Conservation (phyloP, 225 moss, liverwort and hornwort genomes). For the Physcomitrellopsis africana region DNA sequence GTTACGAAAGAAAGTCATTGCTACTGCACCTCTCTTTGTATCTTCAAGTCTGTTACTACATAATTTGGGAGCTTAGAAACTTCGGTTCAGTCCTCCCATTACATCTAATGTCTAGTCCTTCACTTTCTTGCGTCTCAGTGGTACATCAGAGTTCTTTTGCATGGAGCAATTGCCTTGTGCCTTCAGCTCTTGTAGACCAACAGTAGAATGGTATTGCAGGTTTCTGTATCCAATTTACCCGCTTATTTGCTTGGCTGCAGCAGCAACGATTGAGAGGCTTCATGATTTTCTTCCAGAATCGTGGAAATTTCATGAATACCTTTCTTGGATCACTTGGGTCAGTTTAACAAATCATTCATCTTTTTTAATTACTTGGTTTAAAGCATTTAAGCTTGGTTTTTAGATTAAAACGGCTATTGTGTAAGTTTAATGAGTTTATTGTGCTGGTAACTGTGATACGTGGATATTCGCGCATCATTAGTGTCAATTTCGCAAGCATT, state of each 20-base stretch:
- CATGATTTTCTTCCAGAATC: slow-evolving; percentile 75
- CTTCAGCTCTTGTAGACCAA: slow-evolving; percentile 26
- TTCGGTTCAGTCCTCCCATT: not conserved
- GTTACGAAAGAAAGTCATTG: not conserved
- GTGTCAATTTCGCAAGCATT: not conserved
- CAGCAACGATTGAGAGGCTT: slow-evolving; percentile 77
- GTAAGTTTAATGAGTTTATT: too few species aligned
- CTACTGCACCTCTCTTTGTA: not conserved
- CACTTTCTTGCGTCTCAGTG: not conserved
- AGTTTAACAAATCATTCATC: slow-evolving; percentile 28
- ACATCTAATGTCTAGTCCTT: not conserved
- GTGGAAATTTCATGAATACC: slow-evolving; percentile 37
- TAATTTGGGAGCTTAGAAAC: slow-evolving; percentile 11
- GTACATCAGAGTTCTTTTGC: slow-evolving; percentile 1
- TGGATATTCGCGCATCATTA: not conserved
- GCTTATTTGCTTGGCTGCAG: slow-evolving; percentile 92
- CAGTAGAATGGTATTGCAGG: slow-evolving; percentile 48
- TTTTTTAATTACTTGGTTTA: slow-evolving; percentile 16
- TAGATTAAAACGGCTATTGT: not conserved
- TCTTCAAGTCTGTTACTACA: slow-evolving; percentile 12
- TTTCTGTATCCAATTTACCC: slow-evolving; percentile 98
- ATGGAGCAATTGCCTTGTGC: not conserved
- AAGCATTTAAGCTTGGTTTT: not conserved
- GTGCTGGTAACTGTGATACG: too few species aligned
- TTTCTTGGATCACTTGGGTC: slow-evolving; percentile 47